These are phyloP conservation scores for Zymoseptoria tritici DNA, from an alignment of 2,329 filamentous ascomycete genomes.

Conservation along the genomic window DNA sequence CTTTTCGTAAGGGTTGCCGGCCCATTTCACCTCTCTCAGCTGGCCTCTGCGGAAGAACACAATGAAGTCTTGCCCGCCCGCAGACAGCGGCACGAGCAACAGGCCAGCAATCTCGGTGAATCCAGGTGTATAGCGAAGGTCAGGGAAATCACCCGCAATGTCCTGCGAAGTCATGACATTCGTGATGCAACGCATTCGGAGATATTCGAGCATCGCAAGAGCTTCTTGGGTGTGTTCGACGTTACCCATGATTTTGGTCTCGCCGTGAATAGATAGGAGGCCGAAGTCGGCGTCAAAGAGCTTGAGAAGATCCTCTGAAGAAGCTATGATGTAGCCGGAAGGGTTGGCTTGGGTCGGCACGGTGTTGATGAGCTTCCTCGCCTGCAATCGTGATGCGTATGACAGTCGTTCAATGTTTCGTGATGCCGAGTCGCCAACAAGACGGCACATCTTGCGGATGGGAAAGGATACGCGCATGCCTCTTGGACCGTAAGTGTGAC, in stretches of 20 bases:
- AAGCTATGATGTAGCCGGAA: conserved; percentile 83
- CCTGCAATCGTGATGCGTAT: conserved; percentile 76
- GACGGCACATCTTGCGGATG: conserved; percentile 82
- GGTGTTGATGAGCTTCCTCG: conserved; percentile 81
- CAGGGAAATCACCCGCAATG: conserved; percentile 67
- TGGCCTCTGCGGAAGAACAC: conserved; percentile 81
- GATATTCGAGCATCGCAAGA: conserved; percentile 74
- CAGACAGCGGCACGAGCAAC: conserved; percentile 72
- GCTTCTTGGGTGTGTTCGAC: conserved; percentile 73
- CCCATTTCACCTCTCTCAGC: conserved; percentile 72
- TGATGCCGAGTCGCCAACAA: conserved; percentile 79
- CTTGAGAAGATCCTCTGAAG: conserved; percentile 74
- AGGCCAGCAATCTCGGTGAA: conserved; percentile 72
- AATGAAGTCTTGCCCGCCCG: conserved; percentile 74
- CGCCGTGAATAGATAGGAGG: conserved; percentile 73
- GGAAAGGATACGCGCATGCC: conserved; percentile 92
- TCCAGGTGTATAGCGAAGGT: conserved; percentile 70
- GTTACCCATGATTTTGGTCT: conserved; percentile 76
- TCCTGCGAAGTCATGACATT: conserved; percentile 74
- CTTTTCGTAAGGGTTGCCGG: conserved; percentile 80
- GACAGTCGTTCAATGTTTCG: conserved; percentile 82
- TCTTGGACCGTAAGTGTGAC: conserved; percentile 67
- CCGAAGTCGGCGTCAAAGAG: conserved; percentile 86
- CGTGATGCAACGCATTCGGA: conserved; percentile 66
- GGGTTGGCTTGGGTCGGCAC: conserved; percentile 73